Evolutionary conservation across 148 eudicot species (phyloP).

Genomic region (Camellia sinensis): DNA sequence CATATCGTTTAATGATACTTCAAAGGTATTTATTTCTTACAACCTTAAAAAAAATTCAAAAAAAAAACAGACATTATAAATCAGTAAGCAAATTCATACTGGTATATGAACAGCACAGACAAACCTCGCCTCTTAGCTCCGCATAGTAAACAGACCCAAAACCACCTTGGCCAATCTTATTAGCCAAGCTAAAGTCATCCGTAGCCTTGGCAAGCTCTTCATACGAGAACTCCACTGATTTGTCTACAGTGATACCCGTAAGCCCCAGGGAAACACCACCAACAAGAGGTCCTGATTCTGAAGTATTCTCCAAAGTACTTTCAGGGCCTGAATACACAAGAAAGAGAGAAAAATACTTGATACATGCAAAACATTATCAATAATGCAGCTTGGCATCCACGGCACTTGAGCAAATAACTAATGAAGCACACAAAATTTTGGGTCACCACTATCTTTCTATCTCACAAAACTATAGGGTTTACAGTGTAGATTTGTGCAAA

Average conservation of each 20-base stretch:
- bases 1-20: background rate
- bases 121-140: constrained; percentile 56
- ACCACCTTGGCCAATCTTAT: constrained; percentile 71
- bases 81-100: background rate
- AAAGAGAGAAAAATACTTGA: background rate
- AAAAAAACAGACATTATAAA: background rate
- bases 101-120: constrained; percentile 11
- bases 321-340: constrained; percentile 21
- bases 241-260: constrained; percentile 39
- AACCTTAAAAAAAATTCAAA: background rate
- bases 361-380: background rate
- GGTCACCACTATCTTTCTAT: background rate
- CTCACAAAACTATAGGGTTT: background rate
- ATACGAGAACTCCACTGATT: constrained; percentile 51
- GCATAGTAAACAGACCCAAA: constrained; percentile 57
- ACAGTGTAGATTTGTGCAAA: background rate
- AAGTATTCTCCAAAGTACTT: constrained; percentile 23
- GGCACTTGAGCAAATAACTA: background rate
- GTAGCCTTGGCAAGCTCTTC: constrained; percentile 56
- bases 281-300: constrained; percentile 27
- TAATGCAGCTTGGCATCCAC: background rate
- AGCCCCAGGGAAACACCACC: constrained; percentile 19
- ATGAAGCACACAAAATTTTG: background rate
- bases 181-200: constrained; percentile 34
- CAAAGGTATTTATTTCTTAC: background rate